Percentiles rank a stretch among this genome's conserved stretches.
phyloP scores from a whole-genome alignment of 495 filamentous ascomycete species.

The Physcia stellaris region DNA sequence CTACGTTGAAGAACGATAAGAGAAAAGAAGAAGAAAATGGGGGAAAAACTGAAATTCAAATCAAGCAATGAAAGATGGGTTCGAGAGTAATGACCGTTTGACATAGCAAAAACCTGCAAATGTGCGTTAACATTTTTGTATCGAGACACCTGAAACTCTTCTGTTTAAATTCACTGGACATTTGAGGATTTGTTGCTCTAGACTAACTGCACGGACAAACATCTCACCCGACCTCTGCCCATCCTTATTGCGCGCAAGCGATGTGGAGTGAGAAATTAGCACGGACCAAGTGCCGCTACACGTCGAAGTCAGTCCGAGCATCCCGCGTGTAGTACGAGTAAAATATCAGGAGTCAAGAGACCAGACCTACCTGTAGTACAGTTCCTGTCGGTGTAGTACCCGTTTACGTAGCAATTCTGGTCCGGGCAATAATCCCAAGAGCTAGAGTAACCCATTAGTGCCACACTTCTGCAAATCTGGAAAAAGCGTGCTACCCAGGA shows the following conservation, averaged over 20 bases:
- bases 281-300: conserved; percentile 1
- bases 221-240: neutral
- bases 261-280: neutral
- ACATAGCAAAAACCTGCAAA: no score
- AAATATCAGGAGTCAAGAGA: neutral
- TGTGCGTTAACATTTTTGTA: no score
- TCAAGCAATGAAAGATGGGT: no score
- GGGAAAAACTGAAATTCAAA: no score
- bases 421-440: neutral
- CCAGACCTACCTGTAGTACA: neutral
- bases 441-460: neutral
- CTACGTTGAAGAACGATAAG: no score
- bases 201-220: neutral
- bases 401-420: neutral
- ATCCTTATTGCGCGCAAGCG: neutral
- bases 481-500: neutral
- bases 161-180: no score
- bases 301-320: neutral
- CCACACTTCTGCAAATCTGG: neutral
- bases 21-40: no score
- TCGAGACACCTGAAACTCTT: no score
- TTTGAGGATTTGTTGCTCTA: no score
- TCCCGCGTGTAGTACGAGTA: neutral
- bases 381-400: conserved; percentile 1
- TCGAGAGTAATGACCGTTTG: no score